Evolutionary conservation across 2,329 filamentous ascomycete genomes (phyloP), one percentile per base, ranked within the genome.

Genomic region (Penicillium sp.): DNA sequence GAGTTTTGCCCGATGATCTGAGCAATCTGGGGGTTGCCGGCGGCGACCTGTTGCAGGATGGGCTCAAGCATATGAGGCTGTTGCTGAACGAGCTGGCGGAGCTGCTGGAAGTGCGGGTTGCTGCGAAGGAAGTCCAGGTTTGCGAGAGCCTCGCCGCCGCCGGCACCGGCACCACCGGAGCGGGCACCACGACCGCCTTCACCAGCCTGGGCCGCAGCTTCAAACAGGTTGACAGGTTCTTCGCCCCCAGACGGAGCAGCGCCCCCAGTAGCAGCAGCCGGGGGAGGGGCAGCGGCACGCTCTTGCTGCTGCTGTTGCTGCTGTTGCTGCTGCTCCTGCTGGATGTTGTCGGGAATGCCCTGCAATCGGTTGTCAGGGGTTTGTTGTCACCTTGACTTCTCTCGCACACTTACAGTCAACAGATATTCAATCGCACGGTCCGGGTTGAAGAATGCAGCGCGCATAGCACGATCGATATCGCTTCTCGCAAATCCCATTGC

Each of bases 51-150:
- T 69, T 97, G 91, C 41, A 98, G 76, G 54, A 98, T 97, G 5
- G 93, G 91, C 73, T 98, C 93, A 15, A 98, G 83, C 93, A 98
- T 98, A 65, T 93, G 86, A 13, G 93, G 93, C 65, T 97, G 87
- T 67, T 96, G 90, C 71, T 98, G 93, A 30, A 98, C 91, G 15
- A 98, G 84, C 70, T 96, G 90, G 49, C 93, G 86, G 45, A 98
- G 80, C 71, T 98, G 93, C 71, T 97, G 93, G 72, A 98, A 98
- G 68, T 97, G 91, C 16, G 90, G 84, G 66, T 97, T 97, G 68
- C 90, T 87, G 60, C 93, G 84, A 40, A 98, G 75, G 66, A 95
- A 97, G 51, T 97, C 91, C 43, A 98, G 80, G 60, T 90, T 94
- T 17, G 84, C 85, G 17, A 87, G 71, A 27, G 79, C 78, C 43